Conservation (phyloP, 2,329 filamentous ascomycete species). For the Diaporthe vaccinii region DNA sequence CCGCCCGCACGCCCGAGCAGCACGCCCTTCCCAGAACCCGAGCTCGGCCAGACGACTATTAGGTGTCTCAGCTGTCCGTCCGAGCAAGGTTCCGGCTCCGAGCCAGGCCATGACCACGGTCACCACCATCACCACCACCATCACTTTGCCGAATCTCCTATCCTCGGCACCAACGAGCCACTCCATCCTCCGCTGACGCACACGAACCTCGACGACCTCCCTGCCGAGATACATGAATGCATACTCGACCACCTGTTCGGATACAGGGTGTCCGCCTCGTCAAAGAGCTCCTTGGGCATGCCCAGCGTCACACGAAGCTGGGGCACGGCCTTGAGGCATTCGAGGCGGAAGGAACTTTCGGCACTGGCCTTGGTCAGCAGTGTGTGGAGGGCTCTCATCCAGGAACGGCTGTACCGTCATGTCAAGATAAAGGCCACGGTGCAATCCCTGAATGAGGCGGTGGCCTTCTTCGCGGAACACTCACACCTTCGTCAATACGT, state of each 20-base stretch:
- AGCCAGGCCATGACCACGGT: constrained; percentile 46
- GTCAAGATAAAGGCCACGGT: constrained; percentile 81
- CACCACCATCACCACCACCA: constrained; percentile 45
- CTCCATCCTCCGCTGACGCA: constrained; percentile 38
- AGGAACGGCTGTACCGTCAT: constrained; percentile 80
- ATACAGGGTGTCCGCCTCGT: constrained; percentile 73
- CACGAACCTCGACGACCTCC: constrained; percentile 66
- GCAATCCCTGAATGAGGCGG: constrained; percentile 71
- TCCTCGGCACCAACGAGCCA: constrained; percentile 40
- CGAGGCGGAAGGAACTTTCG: constrained; percentile 75
- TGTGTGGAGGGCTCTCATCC: constrained; percentile 77
- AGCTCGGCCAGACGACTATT: constrained; percentile 61
- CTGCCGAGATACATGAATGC: constrained; percentile 79
- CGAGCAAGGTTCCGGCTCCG: constrained; percentile 47
- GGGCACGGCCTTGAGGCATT: constrained; percentile 76
- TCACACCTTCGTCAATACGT: constrained; percentile 74
- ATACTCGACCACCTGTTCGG: constrained; percentile 81
- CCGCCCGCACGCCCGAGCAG: constrained; percentile 69
- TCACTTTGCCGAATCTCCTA: constrained; percentile 38
- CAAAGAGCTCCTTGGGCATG: constrained; percentile 67
- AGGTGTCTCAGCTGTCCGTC: constrained; percentile 57
- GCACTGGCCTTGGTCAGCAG: constrained; percentile 73
- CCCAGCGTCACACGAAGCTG: constrained; percentile 69
- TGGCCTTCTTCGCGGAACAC: constrained; percentile 70
- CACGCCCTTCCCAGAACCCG: constrained; percentile 70